phyloP scores from a whole-genome alignment of 108 stramenopile species.

The Pseudonitzschia pungens region DNA sequence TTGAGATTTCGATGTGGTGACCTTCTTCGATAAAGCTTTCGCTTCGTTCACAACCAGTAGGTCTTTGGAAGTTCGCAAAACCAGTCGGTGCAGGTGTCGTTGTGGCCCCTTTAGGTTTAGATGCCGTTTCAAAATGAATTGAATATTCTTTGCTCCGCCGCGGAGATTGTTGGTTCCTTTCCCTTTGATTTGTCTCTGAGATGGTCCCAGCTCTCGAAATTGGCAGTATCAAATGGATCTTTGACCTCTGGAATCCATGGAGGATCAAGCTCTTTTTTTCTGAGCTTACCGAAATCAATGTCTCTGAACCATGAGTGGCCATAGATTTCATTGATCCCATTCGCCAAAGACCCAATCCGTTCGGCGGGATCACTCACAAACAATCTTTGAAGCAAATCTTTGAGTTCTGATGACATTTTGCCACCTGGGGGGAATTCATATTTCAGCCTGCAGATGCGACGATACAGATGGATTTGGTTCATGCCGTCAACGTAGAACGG shows the following conservation, averaged over 20 bases:
- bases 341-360: constrained; percentile 62
- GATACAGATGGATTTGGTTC: constrained; percentile 84
- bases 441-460: constrained; percentile 73
- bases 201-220: constrained; percentile 55
- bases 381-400: constrained; percentile 56
- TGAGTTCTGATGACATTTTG: constrained; percentile 30
- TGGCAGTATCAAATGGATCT: constrained; percentile 66
- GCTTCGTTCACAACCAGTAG: too few species aligned
- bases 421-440: constrained; percentile 50
- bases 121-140: not conserved
- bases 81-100: not conserved
- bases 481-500: constrained; percentile 77
- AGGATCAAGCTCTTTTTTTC: constrained; percentile 63
- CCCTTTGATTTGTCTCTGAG: constrained; percentile 46
- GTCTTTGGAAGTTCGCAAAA: not conserved
- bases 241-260: constrained; percentile 89
- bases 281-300: constrained; percentile 69
- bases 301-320: constrained; percentile 70
- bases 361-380: constrained; percentile 53
- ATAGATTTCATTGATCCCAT: constrained; percentile 69
- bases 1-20: too few species aligned
- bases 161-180: constrained; percentile 22
- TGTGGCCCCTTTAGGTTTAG: not conserved
- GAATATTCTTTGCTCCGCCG: constrained; percentile 42
- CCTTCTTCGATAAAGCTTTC: too few species aligned